phyloP scores from a whole-genome alignment of 768 basidiomycete species.

The Kockovaella imperatae region DNA sequence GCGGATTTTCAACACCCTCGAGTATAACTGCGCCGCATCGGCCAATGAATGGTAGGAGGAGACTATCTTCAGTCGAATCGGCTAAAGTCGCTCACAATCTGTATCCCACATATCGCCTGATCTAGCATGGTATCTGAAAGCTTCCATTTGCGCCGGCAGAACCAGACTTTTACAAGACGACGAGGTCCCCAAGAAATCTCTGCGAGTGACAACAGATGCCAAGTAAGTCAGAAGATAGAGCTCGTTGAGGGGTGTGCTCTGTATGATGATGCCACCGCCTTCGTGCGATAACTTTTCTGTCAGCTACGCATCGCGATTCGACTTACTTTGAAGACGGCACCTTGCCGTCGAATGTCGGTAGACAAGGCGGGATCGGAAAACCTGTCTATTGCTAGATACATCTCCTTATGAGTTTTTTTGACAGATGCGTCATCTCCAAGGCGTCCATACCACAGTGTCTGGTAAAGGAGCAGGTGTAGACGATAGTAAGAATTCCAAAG shows the following conservation, averaged over 20 bases:
- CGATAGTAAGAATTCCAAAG: not conserved
- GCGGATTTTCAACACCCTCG: constrained; percentile 8
- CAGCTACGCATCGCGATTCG: too few species aligned
- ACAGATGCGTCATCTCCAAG: not conserved
- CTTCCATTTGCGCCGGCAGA: constrained; percentile 12
- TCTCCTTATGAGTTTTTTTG: not conserved
- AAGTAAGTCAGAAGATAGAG: constrained; percentile 24
- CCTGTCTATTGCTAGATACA: not conserved
- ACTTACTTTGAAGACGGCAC: constrained; percentile 19
- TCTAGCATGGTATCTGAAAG: constrained; percentile 10
- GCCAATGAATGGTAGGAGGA: constrained; percentile 9
- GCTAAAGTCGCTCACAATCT: constrained; percentile 20
- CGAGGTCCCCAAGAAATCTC: constrained; percentile 19
- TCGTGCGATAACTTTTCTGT: not conserved
- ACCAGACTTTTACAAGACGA: constrained; percentile 19
- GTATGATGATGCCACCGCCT: constrained; percentile 1
- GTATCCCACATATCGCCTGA: constrained; percentile 34
- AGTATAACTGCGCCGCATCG: constrained; percentile 2
- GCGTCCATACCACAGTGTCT: not conserved
- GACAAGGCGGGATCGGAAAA: not conserved
- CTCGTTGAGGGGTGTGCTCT: constrained; percentile 28
- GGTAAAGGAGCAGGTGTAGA: not conserved
- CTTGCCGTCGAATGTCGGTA: not conserved
- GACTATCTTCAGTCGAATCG: constrained; percentile 11
- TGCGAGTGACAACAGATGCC: constrained; percentile 16